A percentile compares a stretch with the other conserved stretches of the same genome.
Conservation (phyloP, 805 yeast genomes). For the Saccharomycopsis sp. region DNA sequence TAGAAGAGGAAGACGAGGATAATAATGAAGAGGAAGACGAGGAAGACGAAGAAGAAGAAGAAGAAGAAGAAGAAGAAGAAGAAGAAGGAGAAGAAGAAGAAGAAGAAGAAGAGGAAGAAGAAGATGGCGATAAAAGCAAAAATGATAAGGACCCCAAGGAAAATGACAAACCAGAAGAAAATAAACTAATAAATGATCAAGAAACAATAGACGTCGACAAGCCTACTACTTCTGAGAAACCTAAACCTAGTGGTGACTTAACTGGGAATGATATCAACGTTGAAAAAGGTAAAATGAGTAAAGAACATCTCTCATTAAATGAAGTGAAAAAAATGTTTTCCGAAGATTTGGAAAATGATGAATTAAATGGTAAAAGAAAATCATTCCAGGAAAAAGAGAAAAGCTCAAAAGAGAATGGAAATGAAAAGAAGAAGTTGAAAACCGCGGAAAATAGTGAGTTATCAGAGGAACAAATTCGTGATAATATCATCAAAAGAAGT, state of each 20-base stretch:
- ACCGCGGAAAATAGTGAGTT: slow-evolving; percentile 8
- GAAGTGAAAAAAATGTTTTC: slow-evolving; percentile 20
- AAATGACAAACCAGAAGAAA: slow-evolving; percentile 26
- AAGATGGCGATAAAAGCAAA: slow-evolving; percentile 12
- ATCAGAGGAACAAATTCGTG: slow-evolving; percentile 21
- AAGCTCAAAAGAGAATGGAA: slow-evolving; percentile 3
- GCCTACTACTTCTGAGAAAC: no score
- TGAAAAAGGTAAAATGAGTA: no score
- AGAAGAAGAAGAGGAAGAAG: slow-evolving; percentile 21
- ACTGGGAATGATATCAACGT: no score
- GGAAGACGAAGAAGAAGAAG: slow-evolving; percentile 18
- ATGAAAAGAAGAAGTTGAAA: not conserved
- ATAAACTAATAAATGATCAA: slow-evolving; percentile 25
- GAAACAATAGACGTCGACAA: slow-evolving; percentile 24
- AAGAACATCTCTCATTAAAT: no score
- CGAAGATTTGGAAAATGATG: slow-evolving; percentile 21
- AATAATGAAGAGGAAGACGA: slow-evolving; percentile 19
- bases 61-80: slow-evolving; percentile 15
- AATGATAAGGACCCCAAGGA: slow-evolving; percentile 18
- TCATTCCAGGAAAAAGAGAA: slow-evolving; percentile 21
- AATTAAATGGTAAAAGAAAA: slow-evolving; percentile 19
- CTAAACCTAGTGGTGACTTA: no score
- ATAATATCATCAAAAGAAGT: slow-evolving; percentile 34
- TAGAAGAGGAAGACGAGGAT: slow-evolving; percentile 12
- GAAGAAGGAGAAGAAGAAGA: slow-evolving; percentile 17